A percentile compares a stretch with the other conserved stretches of the same genome.
These are phyloP conservation scores for Pythium sukuiense DNA, from an alignment of 352 stramenopile species.

Conservation along the genomic window DNA sequence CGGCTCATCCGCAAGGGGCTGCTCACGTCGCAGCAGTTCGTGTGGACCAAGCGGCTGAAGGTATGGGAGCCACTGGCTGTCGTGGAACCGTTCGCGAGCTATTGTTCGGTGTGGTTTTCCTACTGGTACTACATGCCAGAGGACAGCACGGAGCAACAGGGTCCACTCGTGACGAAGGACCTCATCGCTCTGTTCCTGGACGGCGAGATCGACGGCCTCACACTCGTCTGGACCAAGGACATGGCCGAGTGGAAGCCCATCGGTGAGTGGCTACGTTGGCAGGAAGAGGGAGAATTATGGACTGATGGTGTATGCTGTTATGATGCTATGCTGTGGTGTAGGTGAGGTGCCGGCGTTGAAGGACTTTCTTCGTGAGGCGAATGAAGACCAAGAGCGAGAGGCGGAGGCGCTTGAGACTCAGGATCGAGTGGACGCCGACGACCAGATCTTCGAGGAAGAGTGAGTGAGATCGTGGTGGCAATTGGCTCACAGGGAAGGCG, in stretches of 20 bases:
- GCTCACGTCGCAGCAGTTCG: constrained; percentile 58
- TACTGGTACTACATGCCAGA: constrained; percentile 39
- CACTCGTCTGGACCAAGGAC: constrained; percentile 38
- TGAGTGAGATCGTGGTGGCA: constrained; percentile 2
- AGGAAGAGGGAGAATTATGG: not conserved
- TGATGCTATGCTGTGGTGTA: not conserved
- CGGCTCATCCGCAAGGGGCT: constrained; percentile 64
- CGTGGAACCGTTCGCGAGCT: constrained; percentile 49
- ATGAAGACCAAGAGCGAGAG: constrained; percentile 34
- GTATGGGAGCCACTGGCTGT: constrained; percentile 53
- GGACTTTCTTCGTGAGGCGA: constrained; percentile 38
- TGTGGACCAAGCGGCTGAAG: constrained; percentile 65
- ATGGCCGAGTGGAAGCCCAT: constrained; percentile 35
- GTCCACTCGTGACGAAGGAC: constrained; percentile 29
- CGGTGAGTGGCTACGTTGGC: constrained; percentile 8
- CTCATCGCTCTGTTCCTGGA: constrained; percentile 37
- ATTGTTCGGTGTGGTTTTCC: constrained; percentile 54
- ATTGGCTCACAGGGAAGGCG: too few relatives aligned
- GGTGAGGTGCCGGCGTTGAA: constrained; percentile 35
- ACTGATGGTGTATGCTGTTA: not conserved
- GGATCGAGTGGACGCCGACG: constrained; percentile 16
- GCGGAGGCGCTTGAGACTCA: constrained; percentile 20
- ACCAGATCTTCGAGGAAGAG: constrained; percentile 30
- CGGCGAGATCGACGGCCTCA: constrained; percentile 39
- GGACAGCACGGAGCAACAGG: constrained; percentile 17